These are phyloP conservation scores for Trichopus zeylanicus DNA, from an alignment of 116 monocot genomes.

Conservation along the genomic window DNA sequence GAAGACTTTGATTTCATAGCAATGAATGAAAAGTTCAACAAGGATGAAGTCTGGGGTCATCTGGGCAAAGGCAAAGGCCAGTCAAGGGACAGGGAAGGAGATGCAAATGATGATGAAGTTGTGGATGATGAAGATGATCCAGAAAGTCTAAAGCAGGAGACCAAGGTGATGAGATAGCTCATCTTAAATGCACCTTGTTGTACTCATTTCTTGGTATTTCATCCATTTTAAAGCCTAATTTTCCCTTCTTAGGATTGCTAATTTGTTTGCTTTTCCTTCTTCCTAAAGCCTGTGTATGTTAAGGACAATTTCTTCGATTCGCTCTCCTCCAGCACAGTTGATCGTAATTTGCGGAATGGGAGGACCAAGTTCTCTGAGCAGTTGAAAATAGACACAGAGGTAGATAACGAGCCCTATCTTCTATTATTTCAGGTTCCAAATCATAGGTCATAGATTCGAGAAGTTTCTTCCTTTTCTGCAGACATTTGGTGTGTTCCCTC, in stretches of 20 bases:
- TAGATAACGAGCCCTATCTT: background rate
- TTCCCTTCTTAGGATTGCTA: background rate
- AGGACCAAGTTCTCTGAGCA: conserved; percentile 6
- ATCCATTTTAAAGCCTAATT: background rate
- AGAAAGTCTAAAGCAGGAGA: conserved; percentile 1
- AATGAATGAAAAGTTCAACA: conserved; percentile 26
- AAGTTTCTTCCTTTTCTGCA: background rate
- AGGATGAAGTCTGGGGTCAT: conserved; percentile 24
- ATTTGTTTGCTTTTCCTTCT: background rate
- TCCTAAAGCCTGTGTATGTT: conserved; percentile 16
- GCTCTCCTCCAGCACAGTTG: conserved; percentile 14
- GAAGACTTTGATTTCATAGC: conserved; percentile 23
- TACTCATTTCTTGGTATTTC: background rate
- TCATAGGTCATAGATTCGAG: background rate
- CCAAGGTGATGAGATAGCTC: conserved; percentile 6
- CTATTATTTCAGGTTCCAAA: background rate
- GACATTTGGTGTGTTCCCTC: conserved; percentile 20
- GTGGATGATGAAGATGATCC: conserved; percentile 24
- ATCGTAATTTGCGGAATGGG: conserved; percentile 16
- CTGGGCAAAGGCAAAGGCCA: conserved; percentile 16
- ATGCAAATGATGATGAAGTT: background rate
- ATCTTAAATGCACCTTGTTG: background rate
- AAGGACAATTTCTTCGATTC: conserved; percentile 26
- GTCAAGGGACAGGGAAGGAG: conserved; percentile 18
- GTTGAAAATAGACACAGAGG: conserved; percentile 16